Conservation (phyloP, 495 filamentous ascomycete species). For the Corynascus novoguineensis region DNA sequence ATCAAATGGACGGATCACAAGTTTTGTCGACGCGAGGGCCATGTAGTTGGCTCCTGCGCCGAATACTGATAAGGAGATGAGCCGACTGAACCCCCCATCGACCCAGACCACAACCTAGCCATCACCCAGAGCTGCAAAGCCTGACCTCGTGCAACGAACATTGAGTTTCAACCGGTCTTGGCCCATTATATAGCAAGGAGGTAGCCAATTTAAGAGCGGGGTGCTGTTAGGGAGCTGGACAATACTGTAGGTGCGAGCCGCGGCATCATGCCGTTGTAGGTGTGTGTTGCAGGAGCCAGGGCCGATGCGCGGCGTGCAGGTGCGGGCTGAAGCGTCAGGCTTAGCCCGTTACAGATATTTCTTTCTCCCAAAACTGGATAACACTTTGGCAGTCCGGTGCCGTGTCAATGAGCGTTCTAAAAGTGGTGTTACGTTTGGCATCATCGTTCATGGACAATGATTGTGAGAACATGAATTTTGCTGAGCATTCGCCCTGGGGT, state of each 20-base stretch:
- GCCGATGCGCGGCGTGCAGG: slow-evolving; percentile 1
- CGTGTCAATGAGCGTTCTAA: no score
- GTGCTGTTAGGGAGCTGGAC: neutral
- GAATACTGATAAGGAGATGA: slow-evolving; percentile 10
- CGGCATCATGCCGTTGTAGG: neutral
- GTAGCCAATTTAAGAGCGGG: neutral
- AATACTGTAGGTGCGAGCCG: neutral
- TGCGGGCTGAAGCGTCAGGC: slow-evolving; percentile 1
- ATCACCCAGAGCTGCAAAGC: slow-evolving; percentile 9
- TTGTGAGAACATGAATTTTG: no score
- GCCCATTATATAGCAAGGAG: slow-evolving; percentile 3
- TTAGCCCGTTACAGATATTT: no score
- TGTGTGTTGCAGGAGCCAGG: slow-evolving; percentile 1
- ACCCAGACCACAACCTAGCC: neutral
- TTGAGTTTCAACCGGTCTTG: slow-evolving; percentile 1
- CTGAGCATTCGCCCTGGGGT: no score
- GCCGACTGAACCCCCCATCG: slow-evolving; percentile 8
- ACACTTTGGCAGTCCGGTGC: no score
- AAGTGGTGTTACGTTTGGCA: no score
- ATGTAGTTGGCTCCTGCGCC: slow-evolving; percentile 9
- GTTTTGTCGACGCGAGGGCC: slow-evolving; percentile 2
- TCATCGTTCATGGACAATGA: no score
- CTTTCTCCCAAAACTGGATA: no score
- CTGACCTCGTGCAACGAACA: slow-evolving; percentile 1
- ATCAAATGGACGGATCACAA: slow-evolving; percentile 9